phyloP scores from a whole-genome alignment of 1,284 basidiomycete species.

The Wallemia mellicola region DNA sequence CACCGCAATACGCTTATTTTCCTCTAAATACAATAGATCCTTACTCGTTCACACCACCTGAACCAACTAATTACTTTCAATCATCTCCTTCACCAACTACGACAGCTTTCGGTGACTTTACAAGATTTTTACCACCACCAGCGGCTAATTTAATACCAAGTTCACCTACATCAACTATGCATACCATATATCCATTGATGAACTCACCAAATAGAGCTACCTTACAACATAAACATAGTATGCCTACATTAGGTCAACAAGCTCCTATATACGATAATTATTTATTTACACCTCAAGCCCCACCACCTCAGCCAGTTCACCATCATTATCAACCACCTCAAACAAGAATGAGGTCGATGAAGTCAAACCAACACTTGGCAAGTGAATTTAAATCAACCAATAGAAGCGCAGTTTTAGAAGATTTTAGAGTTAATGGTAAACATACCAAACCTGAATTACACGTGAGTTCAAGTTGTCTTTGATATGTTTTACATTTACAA shows the following conservation, averaged over 20 bases:
- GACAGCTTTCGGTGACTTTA: background rate
- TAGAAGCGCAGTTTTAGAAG: background rate
- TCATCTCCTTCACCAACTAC: background rate
- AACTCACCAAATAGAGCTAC: too few relatives aligned
- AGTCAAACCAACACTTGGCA: background rate
- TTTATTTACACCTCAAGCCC: background rate
- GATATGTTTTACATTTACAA: background rate
- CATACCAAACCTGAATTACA: background rate
- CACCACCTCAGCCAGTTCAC: background rate
- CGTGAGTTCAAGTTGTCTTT: background rate
- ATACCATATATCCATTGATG: too few relatives aligned
- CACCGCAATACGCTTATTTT: background rate
- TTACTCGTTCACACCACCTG: background rate
- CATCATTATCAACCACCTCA: background rate
- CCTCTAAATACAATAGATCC: background rate
- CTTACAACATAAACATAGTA: conserved; percentile 1
- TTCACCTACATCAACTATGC: too few relatives aligned
- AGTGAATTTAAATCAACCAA: background rate
- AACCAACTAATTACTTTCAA: background rate
- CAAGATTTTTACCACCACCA: background rate
- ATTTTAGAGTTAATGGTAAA: background rate
- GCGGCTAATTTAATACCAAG: too few relatives aligned
- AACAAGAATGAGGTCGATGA: background rate
- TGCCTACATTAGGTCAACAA: background rate
- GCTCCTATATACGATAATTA: background rate